These are phyloP conservation scores for Hypoxylon cercidicola DNA, from an alignment of 495 filamentous ascomycete species.

Conservation along the genomic window DNA sequence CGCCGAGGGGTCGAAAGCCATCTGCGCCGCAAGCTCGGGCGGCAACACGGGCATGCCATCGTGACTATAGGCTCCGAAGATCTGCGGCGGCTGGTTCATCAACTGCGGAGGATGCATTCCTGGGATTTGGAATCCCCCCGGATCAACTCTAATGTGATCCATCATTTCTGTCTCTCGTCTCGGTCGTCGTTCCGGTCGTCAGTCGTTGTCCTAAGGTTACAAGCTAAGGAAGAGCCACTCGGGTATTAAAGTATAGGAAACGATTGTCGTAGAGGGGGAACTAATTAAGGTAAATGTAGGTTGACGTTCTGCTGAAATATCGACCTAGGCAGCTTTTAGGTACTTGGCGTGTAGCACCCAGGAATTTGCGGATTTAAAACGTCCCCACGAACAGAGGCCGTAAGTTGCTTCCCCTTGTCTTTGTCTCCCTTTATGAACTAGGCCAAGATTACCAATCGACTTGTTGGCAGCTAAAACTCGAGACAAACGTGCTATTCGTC, in stretches of 20 bases:
- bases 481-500: conserved; percentile 26
- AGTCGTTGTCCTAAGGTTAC: not conserved
- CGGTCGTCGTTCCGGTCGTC: conserved; percentile 8
- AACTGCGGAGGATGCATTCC: conserved; percentile 64
- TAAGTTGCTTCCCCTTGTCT: conserved; percentile 22
- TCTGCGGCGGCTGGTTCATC: conserved; percentile 73
- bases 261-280: conserved; percentile 13
- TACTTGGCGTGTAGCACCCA: conserved; percentile 27
- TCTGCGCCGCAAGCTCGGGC: conserved; percentile 66
- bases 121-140: conserved; percentile 60
- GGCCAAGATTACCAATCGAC: conserved; percentile 37
- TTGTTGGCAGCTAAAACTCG: conserved; percentile 14
- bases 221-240: not conserved
- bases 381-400: conserved; percentile 18
- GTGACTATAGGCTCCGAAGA: conserved; percentile 71
- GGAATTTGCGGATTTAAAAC: conserved; percentile 36
- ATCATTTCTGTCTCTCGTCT: conserved; percentile 38
- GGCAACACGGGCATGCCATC: conserved; percentile 69
- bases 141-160: conserved; percentile 54
- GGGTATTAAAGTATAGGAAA: conserved; percentile 4
- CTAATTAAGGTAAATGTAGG: conserved; percentile 18
- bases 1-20: conserved; percentile 67
- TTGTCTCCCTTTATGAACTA: conserved; percentile 31
- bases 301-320: conserved; percentile 33
- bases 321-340: conserved; percentile 32